Percentiles rank a stretch among this genome's conserved stretches.
These are phyloP conservation scores for Russula compacta DNA, from an alignment of 768 basidiomycete genomes.

Conservation along the genomic window DNA sequence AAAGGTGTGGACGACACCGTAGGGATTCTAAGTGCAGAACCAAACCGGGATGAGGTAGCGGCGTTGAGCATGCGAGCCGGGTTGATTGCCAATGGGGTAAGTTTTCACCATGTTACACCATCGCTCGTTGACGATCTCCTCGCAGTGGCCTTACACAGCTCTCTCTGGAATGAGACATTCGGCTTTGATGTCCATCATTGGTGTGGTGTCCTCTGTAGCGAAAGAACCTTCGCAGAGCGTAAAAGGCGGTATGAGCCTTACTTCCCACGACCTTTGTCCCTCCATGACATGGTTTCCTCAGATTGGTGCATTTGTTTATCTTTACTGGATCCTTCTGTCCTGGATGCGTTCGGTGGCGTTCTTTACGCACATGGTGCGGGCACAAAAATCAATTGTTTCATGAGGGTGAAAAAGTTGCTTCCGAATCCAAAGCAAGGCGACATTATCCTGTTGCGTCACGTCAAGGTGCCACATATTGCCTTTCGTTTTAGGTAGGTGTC, in stretches of 20 bases:
- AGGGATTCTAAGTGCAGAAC: background rate
- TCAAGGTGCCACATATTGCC: constrained; percentile 35
- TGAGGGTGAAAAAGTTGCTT: constrained; percentile 39
- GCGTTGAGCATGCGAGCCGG: constrained; percentile 8
- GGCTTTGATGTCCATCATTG: constrained; percentile 26
- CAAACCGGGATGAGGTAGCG: background rate
- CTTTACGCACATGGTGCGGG: constrained; percentile 21
- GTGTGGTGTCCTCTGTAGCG: constrained; percentile 23
- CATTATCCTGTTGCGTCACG: constrained; percentile 39
- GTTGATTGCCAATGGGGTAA: constrained; percentile 6
- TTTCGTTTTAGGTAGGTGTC: background rate
- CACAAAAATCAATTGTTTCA: constrained; percentile 41
- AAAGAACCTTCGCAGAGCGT: constrained; percentile 18
- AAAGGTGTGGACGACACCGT: background rate
- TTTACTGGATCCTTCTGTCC: constrained; percentile 46
- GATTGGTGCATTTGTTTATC: constrained; percentile 39
- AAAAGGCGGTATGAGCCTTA: constrained; percentile 24
- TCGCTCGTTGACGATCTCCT: background rate
- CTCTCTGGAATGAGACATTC: background rate
- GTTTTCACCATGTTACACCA: background rate
- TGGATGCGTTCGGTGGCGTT: constrained; percentile 24
- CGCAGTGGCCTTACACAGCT: constrained; percentile 9
- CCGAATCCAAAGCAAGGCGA: constrained; percentile 42
- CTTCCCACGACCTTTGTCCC: background rate
- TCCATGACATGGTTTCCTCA: constrained; percentile 22